These are phyloP conservation scores for Colletotrichum sp. DNA, from an alignment of 2,329 filamentous ascomycete species.

Conservation along the genomic window DNA sequence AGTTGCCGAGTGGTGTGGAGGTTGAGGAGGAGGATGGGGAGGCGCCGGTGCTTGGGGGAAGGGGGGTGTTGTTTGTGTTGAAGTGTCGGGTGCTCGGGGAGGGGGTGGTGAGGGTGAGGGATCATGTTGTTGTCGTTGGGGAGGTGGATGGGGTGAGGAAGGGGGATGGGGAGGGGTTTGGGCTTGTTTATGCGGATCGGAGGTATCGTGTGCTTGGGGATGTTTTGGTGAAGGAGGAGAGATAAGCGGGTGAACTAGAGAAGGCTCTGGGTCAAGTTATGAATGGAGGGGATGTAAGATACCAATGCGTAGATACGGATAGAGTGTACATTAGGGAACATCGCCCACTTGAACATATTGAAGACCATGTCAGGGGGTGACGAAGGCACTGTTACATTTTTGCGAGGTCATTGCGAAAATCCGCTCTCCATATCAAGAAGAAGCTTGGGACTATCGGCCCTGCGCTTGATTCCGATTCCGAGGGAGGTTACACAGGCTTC, in stretches of 20 bases:
- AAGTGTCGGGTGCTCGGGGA: slow-evolving; percentile 47
- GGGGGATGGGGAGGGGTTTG: slow-evolving; percentile 39
- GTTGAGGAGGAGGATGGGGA: slow-evolving; percentile 21
- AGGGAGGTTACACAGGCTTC: not conserved
- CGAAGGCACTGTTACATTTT: not conserved
- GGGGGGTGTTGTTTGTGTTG: slow-evolving; percentile 58
- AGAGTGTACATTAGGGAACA: not conserved
- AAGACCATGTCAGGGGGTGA: too few relatives aligned
- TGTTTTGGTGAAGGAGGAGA: slow-evolving; percentile 29
- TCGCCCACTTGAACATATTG: not conserved
- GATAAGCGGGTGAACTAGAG: too few relatives aligned
- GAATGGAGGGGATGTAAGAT: not conserved
- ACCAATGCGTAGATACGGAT: slow-evolving; percentile 1
- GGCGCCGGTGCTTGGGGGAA: slow-evolving; percentile 50
- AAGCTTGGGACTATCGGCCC: not conserved
- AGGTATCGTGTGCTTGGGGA: slow-evolving; percentile 49
- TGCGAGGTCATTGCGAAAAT: not conserved
- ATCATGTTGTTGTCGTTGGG: slow-evolving; percentile 58
- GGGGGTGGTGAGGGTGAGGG: slow-evolving; percentile 52
- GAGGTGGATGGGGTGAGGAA: slow-evolving; percentile 53
- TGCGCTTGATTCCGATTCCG: not conserved
- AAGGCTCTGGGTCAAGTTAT: too few relatives aligned
- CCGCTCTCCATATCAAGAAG: not conserved
- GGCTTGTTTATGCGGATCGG: slow-evolving; percentile 55
- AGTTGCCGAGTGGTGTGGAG: slow-evolving; percentile 27